Base-by-base conservation (phyloP, 2,329 filamentous ascomycete genomes). In the Claviceps monticola region DNA sequence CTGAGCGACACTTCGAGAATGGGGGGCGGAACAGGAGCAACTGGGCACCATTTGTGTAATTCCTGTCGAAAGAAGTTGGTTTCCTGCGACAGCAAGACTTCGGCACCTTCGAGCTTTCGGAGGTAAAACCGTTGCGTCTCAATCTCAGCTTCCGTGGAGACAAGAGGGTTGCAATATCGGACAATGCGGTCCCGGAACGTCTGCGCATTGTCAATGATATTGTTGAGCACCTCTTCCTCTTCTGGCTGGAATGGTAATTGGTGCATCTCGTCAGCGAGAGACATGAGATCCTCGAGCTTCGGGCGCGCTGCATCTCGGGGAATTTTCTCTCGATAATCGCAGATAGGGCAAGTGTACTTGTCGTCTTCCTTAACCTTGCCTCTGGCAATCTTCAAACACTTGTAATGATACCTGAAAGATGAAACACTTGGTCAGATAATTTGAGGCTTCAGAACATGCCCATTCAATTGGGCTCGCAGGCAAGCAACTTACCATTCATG, bases 321-420 rank as follows among this genome's bases (percentile, higher is more conserved):
- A 50, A 98, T 97, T 70, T 91, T 94, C 63, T 96, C 86, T 17
- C 93, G 84, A 82, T 90, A 96, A 66, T 98, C 93, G 65, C 93
- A 98, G 56, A 98, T 95, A 0, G 93, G 93, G 62, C 93, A 98
- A 1, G 91, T 97, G 64, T 96, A 98, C 66, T 95, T 95, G 64
- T 97, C 93, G 56, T 95, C 91, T 63, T 97, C 93, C 69, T 97
- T 97, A 60, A 98, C 88, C 64, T 97, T 98, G 50, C 93, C 93
- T 48, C 93, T 82, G 2, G 93, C 93, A 62, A 98, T 96, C 72
- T 98, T 98, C 39, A 98, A 75, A 61, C 93, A 98, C 67, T 96
- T 97, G 54, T 93, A 91, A 62, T 98, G 93, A 63, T 98, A 98
- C 86, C 86, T 90, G 55, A 26, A 5, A 46, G 7, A 41, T 7